Conservation (phyloP, 352 stramenopile genomes). For the Peronospora farinosa region DNA sequence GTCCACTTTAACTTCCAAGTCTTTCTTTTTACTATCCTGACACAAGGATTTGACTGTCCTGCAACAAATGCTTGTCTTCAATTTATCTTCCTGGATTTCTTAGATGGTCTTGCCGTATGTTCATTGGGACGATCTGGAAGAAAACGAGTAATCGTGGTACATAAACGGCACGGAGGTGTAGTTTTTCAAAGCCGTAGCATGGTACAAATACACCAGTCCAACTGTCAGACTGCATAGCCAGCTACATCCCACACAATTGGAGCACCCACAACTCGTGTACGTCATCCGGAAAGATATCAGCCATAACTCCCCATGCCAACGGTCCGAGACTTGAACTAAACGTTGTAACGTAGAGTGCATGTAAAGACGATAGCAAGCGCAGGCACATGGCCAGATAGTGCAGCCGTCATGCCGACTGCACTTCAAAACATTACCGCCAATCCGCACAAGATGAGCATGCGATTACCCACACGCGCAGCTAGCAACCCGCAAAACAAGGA, state of each 20-base stretch:
- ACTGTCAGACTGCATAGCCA: conserved; percentile 46
- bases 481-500: conserved; percentile 38
- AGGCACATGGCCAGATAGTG: conserved; percentile 23
- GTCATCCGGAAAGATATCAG: conserved; percentile 55
- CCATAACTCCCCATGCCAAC: conserved; percentile 44
- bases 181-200: conserved; percentile 34
- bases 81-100: too few species aligned
- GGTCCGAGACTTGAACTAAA: conserved; percentile 47
- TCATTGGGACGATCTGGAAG: conserved; percentile 33
- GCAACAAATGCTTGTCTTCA: conserved; percentile 12
- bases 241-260: conserved; percentile 42
- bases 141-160: conserved; percentile 39
- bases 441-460: conserved; percentile 40
- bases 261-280: conserved; percentile 44
- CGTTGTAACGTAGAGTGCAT: conserved; percentile 40
- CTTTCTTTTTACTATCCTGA: too few species aligned
- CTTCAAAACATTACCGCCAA: conserved; percentile 45
- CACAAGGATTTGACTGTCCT: too few species aligned
- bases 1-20: too few species aligned
- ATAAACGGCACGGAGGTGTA: conserved; percentile 55
- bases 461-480: conserved; percentile 39
- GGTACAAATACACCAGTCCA: conserved; percentile 49
- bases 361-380: conserved; percentile 48
- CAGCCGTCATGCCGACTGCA: conserved; percentile 39
- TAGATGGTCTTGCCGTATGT: conserved; percentile 57